phyloP scores from a whole-genome alignment of 2,329 filamentous ascomycete genomes.

The Incumbomyces delicatus region DNA sequence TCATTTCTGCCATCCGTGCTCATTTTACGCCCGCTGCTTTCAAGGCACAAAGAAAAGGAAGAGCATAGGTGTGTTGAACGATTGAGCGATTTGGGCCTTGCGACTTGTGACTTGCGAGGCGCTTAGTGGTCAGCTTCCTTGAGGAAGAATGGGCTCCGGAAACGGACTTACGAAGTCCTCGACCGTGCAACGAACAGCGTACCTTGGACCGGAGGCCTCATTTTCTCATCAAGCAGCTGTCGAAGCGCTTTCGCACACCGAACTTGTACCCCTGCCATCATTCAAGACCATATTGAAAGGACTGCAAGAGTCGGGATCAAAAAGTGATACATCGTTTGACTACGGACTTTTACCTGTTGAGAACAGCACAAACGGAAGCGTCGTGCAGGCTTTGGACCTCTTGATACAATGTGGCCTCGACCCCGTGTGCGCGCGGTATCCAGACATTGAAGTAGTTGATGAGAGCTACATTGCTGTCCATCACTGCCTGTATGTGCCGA shows the following conservation, averaged over 20 bases:
- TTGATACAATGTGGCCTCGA: slow-evolving; percentile 61
- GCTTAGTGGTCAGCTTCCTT: not conserved
- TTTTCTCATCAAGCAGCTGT: slow-evolving; percentile 58
- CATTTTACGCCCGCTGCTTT: too few species aligned
- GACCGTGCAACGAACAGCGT: slow-evolving; percentile 30
- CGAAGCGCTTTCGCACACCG: slow-evolving; percentile 10
- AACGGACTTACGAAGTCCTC: not conserved
- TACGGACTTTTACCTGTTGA: slow-evolving; percentile 88
- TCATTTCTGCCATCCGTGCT: too few species aligned
- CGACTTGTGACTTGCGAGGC: too few species aligned
- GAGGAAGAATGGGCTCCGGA: not conserved
- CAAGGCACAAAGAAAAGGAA: too few species aligned
- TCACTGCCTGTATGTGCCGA: slow-evolving; percentile 63
- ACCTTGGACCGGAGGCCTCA: slow-evolving; percentile 54
- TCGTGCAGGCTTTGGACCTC: slow-evolving; percentile 81
- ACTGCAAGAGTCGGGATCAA: slow-evolving; percentile 41
- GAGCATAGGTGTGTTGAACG: too few species aligned
- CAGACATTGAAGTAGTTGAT: slow-evolving; percentile 58
- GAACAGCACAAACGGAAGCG: slow-evolving; percentile 89
- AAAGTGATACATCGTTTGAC: slow-evolving; percentile 48
- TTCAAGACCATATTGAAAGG: slow-evolving; percentile 35
- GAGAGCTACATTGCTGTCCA: slow-evolving; percentile 82
- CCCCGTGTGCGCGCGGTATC: slow-evolving; percentile 36
- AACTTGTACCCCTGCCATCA: slow-evolving; percentile 11
- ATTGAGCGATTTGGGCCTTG: too few species aligned